A percentile compares a stretch with the other conserved stretches of the same genome.
Evolutionary conservation across 164 flowering plant genomes (phyloP).

Genomic region (Buxus sempervirens): DNA sequence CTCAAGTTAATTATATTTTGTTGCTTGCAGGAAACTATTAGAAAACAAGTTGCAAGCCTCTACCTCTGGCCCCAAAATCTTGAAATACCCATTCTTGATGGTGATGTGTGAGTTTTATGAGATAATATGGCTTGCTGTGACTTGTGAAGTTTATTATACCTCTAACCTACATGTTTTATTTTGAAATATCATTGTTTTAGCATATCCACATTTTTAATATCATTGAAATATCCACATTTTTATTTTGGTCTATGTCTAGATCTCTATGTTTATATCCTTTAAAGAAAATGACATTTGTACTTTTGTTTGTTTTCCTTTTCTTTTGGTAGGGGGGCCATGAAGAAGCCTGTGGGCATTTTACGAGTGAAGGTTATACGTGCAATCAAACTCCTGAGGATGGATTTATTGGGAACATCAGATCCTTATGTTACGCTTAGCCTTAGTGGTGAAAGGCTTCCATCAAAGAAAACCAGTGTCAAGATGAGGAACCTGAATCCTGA

Average conservation of each 20-base stretch:
- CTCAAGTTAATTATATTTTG: background rate
- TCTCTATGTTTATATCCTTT: conserved; percentile 30
- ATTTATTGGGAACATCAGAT: conserved; percentile 65
- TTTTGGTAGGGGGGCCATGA: conserved; percentile 33
- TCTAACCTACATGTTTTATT: too few relatives aligned
- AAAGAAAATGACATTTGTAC: too few relatives aligned
- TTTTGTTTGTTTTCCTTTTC: background rate
- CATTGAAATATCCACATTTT: too few relatives aligned
- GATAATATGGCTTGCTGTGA: background rate
- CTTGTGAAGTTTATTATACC: too few relatives aligned
- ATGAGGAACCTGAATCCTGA: conserved; percentile 63
- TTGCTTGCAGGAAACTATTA: conserved; percentile 55
- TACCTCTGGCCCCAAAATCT: conserved; percentile 82
- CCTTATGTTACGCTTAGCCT: conserved; percentile 68
- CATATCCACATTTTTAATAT: too few relatives aligned
- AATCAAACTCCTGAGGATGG: conserved; percentile 55
- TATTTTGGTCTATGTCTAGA: too few relatives aligned
- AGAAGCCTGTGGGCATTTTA: conserved; percentile 74
- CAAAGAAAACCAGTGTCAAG: conserved; percentile 58
- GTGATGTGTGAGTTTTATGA: conserved; percentile 48
- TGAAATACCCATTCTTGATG: conserved; percentile 77
- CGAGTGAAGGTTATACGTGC: conserved; percentile 65
- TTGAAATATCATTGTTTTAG: too few relatives aligned
- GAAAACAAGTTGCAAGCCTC: conserved; percentile 59
- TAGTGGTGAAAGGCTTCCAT: conserved; percentile 50